phyloP scores from a whole-genome alignment of 345 rosid genomes.

The Boechera stricta region DNA sequence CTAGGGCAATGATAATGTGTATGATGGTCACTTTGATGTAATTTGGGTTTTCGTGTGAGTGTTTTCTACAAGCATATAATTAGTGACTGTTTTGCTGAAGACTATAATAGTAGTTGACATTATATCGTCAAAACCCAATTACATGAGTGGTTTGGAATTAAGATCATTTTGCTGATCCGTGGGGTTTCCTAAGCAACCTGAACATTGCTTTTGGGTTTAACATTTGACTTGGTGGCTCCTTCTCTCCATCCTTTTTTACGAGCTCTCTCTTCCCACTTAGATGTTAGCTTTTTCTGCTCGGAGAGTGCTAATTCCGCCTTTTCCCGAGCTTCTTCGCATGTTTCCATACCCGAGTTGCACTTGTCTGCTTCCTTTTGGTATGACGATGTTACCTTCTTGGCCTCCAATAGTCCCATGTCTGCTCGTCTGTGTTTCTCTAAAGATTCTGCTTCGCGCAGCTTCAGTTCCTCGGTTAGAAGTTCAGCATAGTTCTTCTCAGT shows the following conservation, averaged over 20 bases:
- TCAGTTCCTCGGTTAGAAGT: constrained; percentile 78
- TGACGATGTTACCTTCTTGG: constrained; percentile 88
- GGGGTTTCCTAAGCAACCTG: constrained; percentile 45
- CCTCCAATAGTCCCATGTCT: constrained; percentile 88
- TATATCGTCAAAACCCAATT: constrained; percentile 1
- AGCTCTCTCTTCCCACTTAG: constrained; percentile 85
- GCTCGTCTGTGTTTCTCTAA: constrained; percentile 78
- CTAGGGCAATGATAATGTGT: not conserved
- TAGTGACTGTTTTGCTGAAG: not conserved
- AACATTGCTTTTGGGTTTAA: constrained; percentile 57
- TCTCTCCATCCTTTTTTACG: constrained; percentile 93
- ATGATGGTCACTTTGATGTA: not conserved
- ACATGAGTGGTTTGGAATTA: constrained; percentile 17
- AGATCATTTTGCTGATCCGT: constrained; percentile 2
- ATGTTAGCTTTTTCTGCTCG: constrained; percentile 75
- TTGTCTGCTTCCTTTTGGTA: constrained; percentile 99
- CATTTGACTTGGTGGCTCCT: constrained; percentile 50
- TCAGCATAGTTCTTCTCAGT: constrained; percentile 84
- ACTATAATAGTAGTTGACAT: not conserved
- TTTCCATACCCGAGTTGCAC: constrained; percentile 98
- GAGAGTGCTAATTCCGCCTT: constrained; percentile 72
- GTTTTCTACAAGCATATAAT: not conserved
- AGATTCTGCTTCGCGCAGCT: constrained; percentile 76
- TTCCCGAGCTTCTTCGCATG: constrained; percentile 96
- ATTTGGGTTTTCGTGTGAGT: not conserved